Conservation (phyloP, 2,329 filamentous ascomycete genomes). For the Periconia sp. region DNA sequence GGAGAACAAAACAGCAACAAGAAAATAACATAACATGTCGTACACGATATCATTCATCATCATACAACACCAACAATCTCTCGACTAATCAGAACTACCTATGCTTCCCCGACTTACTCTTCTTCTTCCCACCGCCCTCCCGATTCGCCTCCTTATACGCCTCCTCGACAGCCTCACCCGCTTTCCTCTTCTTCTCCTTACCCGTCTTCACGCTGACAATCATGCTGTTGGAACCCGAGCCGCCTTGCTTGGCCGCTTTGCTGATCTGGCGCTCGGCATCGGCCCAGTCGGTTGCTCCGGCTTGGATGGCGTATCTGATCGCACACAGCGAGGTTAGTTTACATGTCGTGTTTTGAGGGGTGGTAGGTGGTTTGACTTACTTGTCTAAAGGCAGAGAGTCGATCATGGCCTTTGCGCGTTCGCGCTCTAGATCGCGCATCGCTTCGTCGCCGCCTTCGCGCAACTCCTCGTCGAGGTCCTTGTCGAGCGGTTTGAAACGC, state of each 20-base stretch:
- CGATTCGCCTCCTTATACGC: slow-evolving; percentile 44
- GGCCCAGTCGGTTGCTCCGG: slow-evolving; percentile 56
- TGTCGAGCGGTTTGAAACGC: slow-evolving; percentile 70
- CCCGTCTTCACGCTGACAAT: slow-evolving; percentile 81
- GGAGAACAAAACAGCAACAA: too few species aligned
- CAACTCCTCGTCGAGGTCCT: slow-evolving; percentile 76
- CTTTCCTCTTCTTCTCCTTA: slow-evolving; percentile 69
- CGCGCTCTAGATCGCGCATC: slow-evolving; percentile 63
- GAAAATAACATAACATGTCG: too few species aligned
- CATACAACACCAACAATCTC: too few species aligned
- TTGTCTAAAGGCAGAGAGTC: slow-evolving; percentile 86
- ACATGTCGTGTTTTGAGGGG: background rate
- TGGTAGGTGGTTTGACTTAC: slow-evolving; percentile 54
- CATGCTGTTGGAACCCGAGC: slow-evolving; percentile 56
- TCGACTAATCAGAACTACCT: background rate
- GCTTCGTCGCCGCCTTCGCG: slow-evolving; percentile 80
- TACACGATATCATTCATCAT: too few species aligned
- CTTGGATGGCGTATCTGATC: slow-evolving; percentile 48
- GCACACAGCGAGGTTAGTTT: slow-evolving; percentile 3
- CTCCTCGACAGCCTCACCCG: slow-evolving; percentile 56
- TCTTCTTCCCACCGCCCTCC: slow-evolving; percentile 40
- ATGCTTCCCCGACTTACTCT: slow-evolving; percentile 25
- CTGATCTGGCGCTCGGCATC: slow-evolving; percentile 73
- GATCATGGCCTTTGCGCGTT: slow-evolving; percentile 85
- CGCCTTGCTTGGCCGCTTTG: slow-evolving; percentile 49